Base-by-base conservation (phyloP, 208 protist genomes). In the Crithidia sp. region DNA sequence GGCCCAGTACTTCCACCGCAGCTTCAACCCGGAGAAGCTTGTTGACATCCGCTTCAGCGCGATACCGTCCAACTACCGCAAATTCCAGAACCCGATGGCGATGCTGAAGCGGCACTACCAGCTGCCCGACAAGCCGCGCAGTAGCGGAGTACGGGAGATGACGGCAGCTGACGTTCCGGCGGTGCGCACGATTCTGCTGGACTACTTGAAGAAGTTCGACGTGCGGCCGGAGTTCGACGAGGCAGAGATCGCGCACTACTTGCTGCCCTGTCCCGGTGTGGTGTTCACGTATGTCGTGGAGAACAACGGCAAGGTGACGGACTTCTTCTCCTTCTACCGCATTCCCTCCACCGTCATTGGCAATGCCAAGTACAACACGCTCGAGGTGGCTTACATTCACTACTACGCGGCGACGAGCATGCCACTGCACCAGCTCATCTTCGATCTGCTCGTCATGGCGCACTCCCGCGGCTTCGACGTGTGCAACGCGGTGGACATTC, bases 401-500 rank as follows among this genome's bases (percentile, higher is more conserved):
- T 99, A 99, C 90, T 98, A 99, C 81, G 92, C 98, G 0, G 78
- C 91, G n/a, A 98, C 65, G 0, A 97, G 69, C 16, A 80, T 92
- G 17, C 60, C 86, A 10, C 19, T 99, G 3, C 69, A 76, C 9
- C 70, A 95, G 19, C 83, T 99, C 8, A 94, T 99, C 60, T 80
- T 75, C 6, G 97, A 98, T 63, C 78, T 95, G 37, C 88, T 99
- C 4, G 95, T 98, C 54, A 37, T 97, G 7, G 98, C 98, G 1
- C 78, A 91, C 49, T 76, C 85, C 39, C 70, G 82, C 12, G 90
- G 92, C 52, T 99, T 98, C 75, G 99, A 99, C 81, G 99, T 99
- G 13, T 99, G 98, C 84, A 99, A 99, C 87, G 92, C 94, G 63
- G 92, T 99, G 4, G 92, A 99, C 61, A 96, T 99, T 53, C 86